A percentile compares a stretch with the other conserved stretches of the same genome.
These are phyloP conservation scores for Mucor sp. DNA, from an alignment of 371 early-diverging fungal species.

Conservation along the genomic window DNA sequence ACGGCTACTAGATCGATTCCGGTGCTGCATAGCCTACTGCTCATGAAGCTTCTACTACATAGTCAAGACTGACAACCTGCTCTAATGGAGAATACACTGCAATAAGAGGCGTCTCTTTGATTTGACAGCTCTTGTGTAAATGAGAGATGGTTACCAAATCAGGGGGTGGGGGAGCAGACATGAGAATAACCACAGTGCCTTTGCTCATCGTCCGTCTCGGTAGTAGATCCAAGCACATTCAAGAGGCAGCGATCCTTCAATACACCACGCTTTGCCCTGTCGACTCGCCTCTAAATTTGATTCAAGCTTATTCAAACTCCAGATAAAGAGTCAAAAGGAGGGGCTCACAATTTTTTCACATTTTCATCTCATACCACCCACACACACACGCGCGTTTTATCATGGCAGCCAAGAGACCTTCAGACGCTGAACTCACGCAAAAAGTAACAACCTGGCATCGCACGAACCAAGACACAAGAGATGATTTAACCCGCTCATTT, in stretches of 20 bases:
- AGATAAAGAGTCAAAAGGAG: not conserved
- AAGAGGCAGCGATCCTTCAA: not conserved
- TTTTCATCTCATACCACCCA: conserved; percentile 2
- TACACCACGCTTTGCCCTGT: too few relatives aligned
- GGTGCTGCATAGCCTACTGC: too few relatives aligned
- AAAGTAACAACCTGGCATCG: conserved; percentile 25
- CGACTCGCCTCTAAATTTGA: too few relatives aligned
- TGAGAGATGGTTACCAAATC: not conserved
- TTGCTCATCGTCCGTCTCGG: not conserved
- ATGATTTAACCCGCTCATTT: not conserved
- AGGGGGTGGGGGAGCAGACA: not conserved
- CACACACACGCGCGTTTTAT: conserved; percentile 14
- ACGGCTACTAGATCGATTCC: too few relatives aligned
- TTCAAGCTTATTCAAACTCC: not conserved
- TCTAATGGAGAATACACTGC: too few relatives aligned
- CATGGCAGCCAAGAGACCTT: conserved; percentile 37
- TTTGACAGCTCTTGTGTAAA: not conserved
- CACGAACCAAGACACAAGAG: not conserved
- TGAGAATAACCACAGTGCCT: not conserved
- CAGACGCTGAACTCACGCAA: conserved; percentile 53
- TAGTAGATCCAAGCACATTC: not conserved
- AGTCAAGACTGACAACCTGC: too few relatives aligned
- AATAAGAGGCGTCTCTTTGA: not conserved
- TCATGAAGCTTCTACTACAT: too few relatives aligned
- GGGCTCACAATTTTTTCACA: not conserved